A percentile compares a stretch with the other conserved stretches of the same genome.
These are phyloP conservation scores for Mortierella sp. DNA, from an alignment of 371 early-diverging fungal genomes.

Conservation along the genomic window DNA sequence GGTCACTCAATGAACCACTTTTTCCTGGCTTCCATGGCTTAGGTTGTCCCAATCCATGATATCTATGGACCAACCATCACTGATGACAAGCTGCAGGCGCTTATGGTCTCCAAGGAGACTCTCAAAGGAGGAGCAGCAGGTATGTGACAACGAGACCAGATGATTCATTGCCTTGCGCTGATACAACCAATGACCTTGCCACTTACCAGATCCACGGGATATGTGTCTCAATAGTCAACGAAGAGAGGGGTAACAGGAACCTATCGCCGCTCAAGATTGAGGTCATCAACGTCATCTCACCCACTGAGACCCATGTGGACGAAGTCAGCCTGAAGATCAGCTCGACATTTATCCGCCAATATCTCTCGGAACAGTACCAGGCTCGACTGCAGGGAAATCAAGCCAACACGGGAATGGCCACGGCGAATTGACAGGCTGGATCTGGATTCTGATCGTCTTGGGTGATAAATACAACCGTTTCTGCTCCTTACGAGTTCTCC, in stretches of 20 bases:
- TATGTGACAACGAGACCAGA: slow-evolving; percentile 28
- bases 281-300: slow-evolving; percentile 80
- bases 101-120: slow-evolving; percentile 94
- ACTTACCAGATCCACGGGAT: neutral
- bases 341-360: slow-evolving; percentile 70
- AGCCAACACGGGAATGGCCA: too few relatives aligned
- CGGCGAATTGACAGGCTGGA: too few relatives aligned
- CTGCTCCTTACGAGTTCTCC: too few relatives aligned
- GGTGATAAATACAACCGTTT: too few relatives aligned
- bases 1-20: neutral
- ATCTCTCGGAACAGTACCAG: slow-evolving; percentile 28
- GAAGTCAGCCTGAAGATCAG: slow-evolving; percentile 73
- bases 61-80: slow-evolving; percentile 91
- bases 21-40: slow-evolving; percentile 15
- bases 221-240: slow-evolving; percentile 62
- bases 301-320: slow-evolving; percentile 57
- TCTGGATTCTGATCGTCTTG: too few relatives aligned
- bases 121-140: slow-evolving; percentile 78
- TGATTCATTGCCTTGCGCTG: neutral
- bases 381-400: neutral
- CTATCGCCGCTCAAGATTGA: slow-evolving; percentile 71
- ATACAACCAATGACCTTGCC: too few relatives aligned
- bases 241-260: slow-evolving; percentile 60
- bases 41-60: slow-evolving; percentile 82
- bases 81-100: slow-evolving; percentile 76